phyloP scores from a whole-genome alignment of 2,329 filamentous ascomycete species.

The Alternaria solani region DNA sequence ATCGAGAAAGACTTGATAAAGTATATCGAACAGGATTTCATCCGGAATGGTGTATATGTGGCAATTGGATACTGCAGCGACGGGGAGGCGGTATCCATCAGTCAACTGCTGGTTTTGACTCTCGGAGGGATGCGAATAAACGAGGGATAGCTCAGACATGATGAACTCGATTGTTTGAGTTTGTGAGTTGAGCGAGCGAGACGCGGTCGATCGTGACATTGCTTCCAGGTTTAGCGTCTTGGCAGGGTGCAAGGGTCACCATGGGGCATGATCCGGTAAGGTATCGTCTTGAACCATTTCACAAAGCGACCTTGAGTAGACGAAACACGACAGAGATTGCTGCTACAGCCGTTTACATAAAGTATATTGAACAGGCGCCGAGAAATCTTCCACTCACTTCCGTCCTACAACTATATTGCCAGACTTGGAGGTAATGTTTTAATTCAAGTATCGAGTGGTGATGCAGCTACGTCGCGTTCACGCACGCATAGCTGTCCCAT shows the following conservation, averaged over 20 bases:
- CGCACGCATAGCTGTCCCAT: conserved; percentile 19
- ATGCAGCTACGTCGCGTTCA: conserved; percentile 18
- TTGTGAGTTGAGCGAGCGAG: background rate
- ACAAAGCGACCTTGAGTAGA: no score
- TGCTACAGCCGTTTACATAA: no score
- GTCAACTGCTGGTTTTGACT: background rate
- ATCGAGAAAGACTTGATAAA: background rate
- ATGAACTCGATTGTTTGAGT: background rate
- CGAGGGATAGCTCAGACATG: no score
- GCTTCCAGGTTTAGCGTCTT: background rate
- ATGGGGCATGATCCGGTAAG: background rate
- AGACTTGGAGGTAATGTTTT: background rate
- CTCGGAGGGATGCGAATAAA: background rate
- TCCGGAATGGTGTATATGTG: conserved; percentile 12
- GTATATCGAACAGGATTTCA: conserved; percentile 11
- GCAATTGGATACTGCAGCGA: background rate
- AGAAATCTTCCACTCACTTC: no score
- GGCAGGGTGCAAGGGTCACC: background rate
- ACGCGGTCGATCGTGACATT: background rate
- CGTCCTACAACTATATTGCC: background rate
- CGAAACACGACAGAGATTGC: no score
- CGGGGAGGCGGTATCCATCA: background rate
- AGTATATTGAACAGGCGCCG: no score
- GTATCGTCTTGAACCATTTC: no score
- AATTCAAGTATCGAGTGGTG: conserved; percentile 20